Evolutionary conservation across 352 stramenopile genomes (phyloP).

Genomic region (Globisporangium splendens): DNA sequence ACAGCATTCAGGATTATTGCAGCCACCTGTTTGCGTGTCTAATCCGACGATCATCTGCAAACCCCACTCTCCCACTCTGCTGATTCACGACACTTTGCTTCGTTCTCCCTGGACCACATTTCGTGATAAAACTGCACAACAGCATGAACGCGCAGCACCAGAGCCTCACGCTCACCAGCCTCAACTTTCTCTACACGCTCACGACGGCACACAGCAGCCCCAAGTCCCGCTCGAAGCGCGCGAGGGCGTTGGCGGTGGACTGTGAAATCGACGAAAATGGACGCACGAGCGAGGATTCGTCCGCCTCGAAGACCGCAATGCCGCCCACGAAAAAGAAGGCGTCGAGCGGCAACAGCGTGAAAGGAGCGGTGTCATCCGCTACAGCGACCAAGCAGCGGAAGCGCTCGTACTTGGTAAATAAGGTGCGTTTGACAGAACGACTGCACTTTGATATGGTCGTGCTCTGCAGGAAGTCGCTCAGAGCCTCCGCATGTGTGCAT

Average conservation of each 20-base stretch:
- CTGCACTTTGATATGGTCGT: background rate
- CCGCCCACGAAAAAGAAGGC: too few species aligned
- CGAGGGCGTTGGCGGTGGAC: background rate
- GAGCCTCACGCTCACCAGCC: background rate
- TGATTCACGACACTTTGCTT: too few species aligned
- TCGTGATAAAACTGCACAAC: too few species aligned
- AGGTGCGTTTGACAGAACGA: background rate
- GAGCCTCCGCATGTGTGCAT: too few species aligned
- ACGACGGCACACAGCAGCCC: background rate
- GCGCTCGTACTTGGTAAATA: background rate
- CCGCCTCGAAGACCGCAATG: too few species aligned
- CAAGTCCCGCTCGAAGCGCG: background rate
- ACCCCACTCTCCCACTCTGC: too few species aligned
- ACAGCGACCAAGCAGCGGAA: background rate
- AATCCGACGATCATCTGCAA: too few species aligned
- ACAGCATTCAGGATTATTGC: too few species aligned
- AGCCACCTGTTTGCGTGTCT: too few species aligned
- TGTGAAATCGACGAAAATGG: background rate
- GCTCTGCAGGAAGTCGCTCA: background rate
- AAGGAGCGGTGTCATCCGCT: background rate
- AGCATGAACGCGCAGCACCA: background rate
- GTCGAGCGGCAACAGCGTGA: background rate
- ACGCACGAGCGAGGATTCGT: too few species aligned
- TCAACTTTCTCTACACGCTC: background rate
- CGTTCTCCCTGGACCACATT: too few species aligned